Conservation (phyloP, 345 rosid genomes). For the Trapa incisa region DNA sequence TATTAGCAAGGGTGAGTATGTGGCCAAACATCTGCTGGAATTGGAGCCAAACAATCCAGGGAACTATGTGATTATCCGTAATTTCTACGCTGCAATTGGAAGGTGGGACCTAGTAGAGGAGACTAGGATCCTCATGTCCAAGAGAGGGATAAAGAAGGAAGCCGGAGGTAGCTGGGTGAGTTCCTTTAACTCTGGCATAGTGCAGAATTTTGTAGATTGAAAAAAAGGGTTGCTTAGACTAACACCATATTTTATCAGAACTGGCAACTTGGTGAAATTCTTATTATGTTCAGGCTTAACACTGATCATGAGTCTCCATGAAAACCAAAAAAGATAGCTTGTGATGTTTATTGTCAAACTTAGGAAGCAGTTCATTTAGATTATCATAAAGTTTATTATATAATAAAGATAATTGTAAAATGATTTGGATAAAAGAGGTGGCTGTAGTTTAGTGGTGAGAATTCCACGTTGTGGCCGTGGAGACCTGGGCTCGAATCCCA, state of each 20-base stretch:
- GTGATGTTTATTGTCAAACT: not conserved
- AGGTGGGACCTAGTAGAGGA: slow-evolving; percentile 49
- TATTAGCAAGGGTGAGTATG: slow-evolving; percentile 41
- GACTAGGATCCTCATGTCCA: slow-evolving; percentile 36
- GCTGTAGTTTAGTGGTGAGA: slow-evolving; percentile 84
- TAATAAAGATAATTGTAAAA: too few species aligned
- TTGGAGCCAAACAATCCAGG: slow-evolving; percentile 31
- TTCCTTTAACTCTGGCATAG: not conserved
- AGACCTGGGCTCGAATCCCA: slow-evolving; percentile 93
- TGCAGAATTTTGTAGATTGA: not conserved
- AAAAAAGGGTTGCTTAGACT: not conserved
- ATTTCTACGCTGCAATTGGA: slow-evolving; percentile 50
- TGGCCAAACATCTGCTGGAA: slow-evolving; percentile 45
- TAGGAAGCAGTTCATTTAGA: too few species aligned
- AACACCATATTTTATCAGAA: not conserved
- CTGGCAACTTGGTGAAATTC: not conserved
- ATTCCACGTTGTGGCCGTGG: slow-evolving; percentile 84
- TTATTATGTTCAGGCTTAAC: not conserved
- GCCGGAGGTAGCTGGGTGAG: slow-evolving; percentile 46
- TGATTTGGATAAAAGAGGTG: slow-evolving; percentile 8
- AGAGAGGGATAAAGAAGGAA: slow-evolving; percentile 42
- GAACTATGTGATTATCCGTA: slow-evolving; percentile 38
- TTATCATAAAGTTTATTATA: too few species aligned
- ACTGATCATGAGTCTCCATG: not conserved
- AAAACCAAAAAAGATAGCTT: too few species aligned